Evolutionary conservation across 306 rosid species (phyloP).

Genomic region (Sophora flavescens): DNA sequence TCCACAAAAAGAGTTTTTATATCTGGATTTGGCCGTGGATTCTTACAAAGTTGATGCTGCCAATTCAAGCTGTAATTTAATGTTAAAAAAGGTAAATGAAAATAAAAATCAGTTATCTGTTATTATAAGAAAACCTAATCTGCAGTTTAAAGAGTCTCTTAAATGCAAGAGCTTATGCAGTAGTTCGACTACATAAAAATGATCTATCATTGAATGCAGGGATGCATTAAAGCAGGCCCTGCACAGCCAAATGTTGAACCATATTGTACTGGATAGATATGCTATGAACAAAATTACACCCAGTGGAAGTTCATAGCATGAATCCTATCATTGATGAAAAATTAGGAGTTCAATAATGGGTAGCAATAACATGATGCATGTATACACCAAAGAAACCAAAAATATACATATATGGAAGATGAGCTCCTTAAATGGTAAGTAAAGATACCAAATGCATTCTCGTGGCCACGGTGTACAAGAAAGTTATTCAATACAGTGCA

Average conservation of each 20-base stretch:
- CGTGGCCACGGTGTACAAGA: not conserved
- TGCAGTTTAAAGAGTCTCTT: not conserved
- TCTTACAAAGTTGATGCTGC: slow-evolving; percentile 98
- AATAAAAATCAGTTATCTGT: slow-evolving; percentile 35
- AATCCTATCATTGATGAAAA: slow-evolving; percentile 14
- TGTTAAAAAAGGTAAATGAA: slow-evolving; percentile 13
- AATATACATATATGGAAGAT: slow-evolving; percentile 8
- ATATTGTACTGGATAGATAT: slow-evolving; percentile 4
- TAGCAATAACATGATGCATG: not conserved
- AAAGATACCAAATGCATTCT: slow-evolving; percentile 30
- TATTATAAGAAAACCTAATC: slow-evolving; percentile 16
- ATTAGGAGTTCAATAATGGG: not conserved
- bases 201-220: slow-evolving; percentile 17
- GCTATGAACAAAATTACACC: slow-evolving; percentile 22
- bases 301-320: not conserved
- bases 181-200: slow-evolving; percentile 10
- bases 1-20: slow-evolving; percentile 97
- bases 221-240: not conserved
- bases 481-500: slow-evolving; percentile 30
- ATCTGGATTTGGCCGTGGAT: slow-evolving; percentile 98
- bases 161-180: slow-evolving; percentile 9
- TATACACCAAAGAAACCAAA: slow-evolving; percentile 9
- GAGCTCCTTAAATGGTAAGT: slow-evolving; percentile 20
- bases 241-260: slow-evolving; percentile 23
- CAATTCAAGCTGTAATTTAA: slow-evolving; percentile 88